Conservation (phyloP, 192 early-diverging fungal species). For the Backusella tarrabulga region DNA sequence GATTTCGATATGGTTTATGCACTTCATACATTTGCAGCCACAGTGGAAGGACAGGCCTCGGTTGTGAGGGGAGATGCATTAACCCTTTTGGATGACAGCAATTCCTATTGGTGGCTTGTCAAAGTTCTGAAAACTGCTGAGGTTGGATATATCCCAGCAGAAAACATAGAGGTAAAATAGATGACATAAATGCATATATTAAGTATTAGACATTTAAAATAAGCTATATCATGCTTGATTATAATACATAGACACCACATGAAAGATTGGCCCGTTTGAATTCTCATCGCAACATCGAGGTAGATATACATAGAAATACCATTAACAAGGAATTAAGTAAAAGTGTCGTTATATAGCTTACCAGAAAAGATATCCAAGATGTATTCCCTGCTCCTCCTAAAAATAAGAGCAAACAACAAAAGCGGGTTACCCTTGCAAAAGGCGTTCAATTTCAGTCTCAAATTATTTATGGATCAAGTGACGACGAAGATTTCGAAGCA, state of each 20-base stretch:
- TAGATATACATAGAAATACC: conserved; percentile 5
- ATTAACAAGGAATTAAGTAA: not conserved
- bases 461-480: conserved; percentile 30
- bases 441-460: conserved; percentile 39
- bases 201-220: not conserved
- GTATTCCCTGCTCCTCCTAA: conserved; percentile 27
- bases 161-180: conserved; percentile 73
- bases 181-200: not conserved
- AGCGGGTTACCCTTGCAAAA: conserved; percentile 32
- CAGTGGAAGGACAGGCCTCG: conserved; percentile 80
- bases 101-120: conserved; percentile 83
- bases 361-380: conserved; percentile 27
- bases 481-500: conserved; percentile 44
- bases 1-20: conserved; percentile 81
- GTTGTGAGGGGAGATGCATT: conserved; percentile 78
- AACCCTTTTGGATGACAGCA: conserved; percentile 78
- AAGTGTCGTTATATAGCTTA: conserved; percentile 13
- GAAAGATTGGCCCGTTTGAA: conserved; percentile 80
- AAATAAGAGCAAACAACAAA: conserved; percentile 14
- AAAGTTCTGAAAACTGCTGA: conserved; percentile 66
- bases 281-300: conserved; percentile 67
- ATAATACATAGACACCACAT: conserved; percentile 59
- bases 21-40: conserved; percentile 82
- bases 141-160: conserved; percentile 88
- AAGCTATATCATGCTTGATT: not conserved